A percentile compares a stretch with the other conserved stretches of the same genome.
Conservation (phyloP, 1,284 basidiomycete genomes). For the Clitocybe nebularis region DNA sequence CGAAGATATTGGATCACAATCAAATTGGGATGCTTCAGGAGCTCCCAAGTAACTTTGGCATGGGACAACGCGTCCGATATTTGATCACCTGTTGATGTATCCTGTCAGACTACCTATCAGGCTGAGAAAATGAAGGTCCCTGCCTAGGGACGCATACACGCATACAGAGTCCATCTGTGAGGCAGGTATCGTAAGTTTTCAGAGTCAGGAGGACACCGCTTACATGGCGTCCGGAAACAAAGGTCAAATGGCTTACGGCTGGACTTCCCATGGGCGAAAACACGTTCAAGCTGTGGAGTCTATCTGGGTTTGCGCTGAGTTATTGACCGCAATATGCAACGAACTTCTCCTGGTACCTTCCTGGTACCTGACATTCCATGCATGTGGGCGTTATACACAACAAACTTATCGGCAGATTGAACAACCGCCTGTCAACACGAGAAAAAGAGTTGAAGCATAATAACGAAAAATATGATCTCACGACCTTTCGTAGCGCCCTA, state of each 20-base stretch:
- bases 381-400: not conserved
- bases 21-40: too few relatives aligned
- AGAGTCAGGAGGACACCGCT: not conserved
- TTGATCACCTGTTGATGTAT: conserved; percentile 13
- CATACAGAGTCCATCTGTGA: not conserved
- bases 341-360: not conserved
- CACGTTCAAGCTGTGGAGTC: too few relatives aligned
- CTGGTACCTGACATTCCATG: not conserved
- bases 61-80: conserved; percentile 1
- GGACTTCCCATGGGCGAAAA: too few relatives aligned
- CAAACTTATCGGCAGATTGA: not conserved
- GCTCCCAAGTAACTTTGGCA: too few relatives aligned
- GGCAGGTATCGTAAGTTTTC: not conserved
- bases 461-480: too few relatives aligned
- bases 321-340: too few relatives aligned
- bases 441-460: too few relatives aligned
- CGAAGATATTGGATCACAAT: too few relatives aligned
- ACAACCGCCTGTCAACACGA: not conserved
- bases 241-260: too few relatives aligned
- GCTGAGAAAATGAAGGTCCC: not conserved
- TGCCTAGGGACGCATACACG: not conserved
- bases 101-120: conserved; percentile 3
- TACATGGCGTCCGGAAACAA: not conserved
- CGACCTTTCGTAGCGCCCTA: too few relatives aligned
- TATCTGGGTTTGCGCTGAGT: not conserved